These are phyloP conservation scores for Cucurbita maxima DNA, from an alignment of 306 rosid genomes.

Conservation along the genomic window DNA sequence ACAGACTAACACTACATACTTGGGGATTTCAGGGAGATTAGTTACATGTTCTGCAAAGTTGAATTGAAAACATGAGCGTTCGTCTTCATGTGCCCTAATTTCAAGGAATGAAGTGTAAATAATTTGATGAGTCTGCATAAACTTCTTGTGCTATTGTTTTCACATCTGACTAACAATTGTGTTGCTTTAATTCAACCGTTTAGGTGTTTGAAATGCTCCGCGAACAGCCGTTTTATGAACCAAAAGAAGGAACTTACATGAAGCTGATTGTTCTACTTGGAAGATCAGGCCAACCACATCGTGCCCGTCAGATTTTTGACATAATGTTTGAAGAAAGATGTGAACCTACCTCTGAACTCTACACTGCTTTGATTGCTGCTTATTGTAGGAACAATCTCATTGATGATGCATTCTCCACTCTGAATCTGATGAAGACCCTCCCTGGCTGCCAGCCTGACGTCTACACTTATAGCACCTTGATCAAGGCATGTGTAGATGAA, in stretches of 20 bases:
- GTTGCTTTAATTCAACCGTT: slow-evolving; percentile 2
- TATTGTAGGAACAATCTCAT: slow-evolving; percentile 68
- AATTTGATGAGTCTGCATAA: not conserved
- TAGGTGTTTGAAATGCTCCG: slow-evolving; percentile 90
- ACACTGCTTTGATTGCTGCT: slow-evolving; percentile 73
- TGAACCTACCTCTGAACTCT: slow-evolving; percentile 59
- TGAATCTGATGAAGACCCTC: slow-evolving; percentile 69
- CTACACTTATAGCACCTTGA: slow-evolving; percentile 69
- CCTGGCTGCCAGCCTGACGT: slow-evolving; percentile 89
- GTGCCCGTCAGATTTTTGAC: slow-evolving; percentile 55
- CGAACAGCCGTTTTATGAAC: slow-evolving; percentile 74
- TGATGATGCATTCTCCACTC: slow-evolving; percentile 47
- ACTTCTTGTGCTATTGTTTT: not conserved
- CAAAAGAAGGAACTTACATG: slow-evolving; percentile 94
- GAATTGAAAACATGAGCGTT: not conserved
- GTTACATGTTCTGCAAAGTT: not conserved
- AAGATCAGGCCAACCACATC: slow-evolving; percentile 57
- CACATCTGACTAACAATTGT: not conserved
- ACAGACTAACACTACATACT: not conserved
- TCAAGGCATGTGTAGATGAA: slow-evolving; percentile 66
- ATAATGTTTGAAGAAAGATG: slow-evolving; percentile 69
- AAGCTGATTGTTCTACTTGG: slow-evolving; percentile 84
- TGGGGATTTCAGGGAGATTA: not conserved
- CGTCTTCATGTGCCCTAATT: not conserved
- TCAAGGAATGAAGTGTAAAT: not conserved